Percentiles rank a stretch among this genome's conserved stretches.
Evolutionary conservation across 495 filamentous ascomycete genomes (phyloP).

Genomic region (Penicillium macrosclerotiorum): DNA sequence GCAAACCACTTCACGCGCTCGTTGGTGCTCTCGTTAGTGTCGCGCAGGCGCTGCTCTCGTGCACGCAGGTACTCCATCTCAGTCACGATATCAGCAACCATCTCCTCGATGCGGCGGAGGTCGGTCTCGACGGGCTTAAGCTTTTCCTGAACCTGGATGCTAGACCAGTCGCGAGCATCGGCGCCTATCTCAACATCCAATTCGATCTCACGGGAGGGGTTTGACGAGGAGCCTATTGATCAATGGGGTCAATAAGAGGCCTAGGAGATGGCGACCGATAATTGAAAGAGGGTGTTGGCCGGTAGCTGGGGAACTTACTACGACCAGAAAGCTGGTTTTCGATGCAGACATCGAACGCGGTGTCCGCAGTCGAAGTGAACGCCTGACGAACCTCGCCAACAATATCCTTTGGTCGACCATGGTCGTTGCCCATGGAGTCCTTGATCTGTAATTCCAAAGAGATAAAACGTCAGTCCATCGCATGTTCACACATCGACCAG

Average conservation of each 20-base stretch:
- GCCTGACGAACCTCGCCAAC: conserved; percentile 89
- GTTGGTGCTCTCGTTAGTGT: conserved; percentile 99
- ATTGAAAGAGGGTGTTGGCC: background rate
- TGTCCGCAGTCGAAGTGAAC: conserved; percentile 92
- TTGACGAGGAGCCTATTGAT: conserved; percentile 37
- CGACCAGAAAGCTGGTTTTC: conserved; percentile 70
- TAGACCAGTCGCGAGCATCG: conserved; percentile 97
- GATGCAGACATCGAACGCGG: conserved; percentile 96
- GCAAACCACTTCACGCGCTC: conserved; percentile 99
- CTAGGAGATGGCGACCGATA: background rate
- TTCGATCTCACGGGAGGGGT: conserved; percentile 77
- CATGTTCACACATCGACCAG: conserved; percentile 1
- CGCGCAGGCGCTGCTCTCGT: conserved; percentile 91
- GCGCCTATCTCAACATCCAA: conserved; percentile 98
- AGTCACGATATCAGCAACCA: conserved; percentile 73
- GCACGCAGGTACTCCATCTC: conserved; percentile 92
- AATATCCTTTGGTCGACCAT: conserved; percentile 85
- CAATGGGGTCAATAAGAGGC: background rate
- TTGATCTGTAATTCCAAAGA: conserved; percentile 68
- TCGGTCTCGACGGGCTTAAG: conserved; percentile 96
- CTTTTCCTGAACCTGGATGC: conserved; percentile 94
- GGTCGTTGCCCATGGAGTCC: conserved; percentile 93
- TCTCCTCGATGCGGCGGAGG: conserved; percentile 86
- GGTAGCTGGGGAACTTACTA: conserved; percentile 61
- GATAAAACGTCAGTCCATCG: background rate